Percentiles rank a stretch among this genome's conserved stretches.
Conservation (phyloP, 192 early-diverging fungal genomes). For the Geranomyces variabilis region DNA sequence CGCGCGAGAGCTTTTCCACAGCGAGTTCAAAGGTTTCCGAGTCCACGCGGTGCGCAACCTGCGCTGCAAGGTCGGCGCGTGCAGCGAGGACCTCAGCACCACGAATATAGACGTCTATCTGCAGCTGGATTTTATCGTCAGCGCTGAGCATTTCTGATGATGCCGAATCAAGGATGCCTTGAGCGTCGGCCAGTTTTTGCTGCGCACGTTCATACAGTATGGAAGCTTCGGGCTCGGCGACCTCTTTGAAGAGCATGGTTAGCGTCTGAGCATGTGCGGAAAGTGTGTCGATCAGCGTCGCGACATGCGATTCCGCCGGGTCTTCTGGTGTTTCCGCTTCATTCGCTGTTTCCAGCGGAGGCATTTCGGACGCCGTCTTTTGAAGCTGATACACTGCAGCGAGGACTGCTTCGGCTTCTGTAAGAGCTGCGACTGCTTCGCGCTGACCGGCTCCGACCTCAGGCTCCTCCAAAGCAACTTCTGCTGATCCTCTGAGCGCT, state of each 20-base stretch:
- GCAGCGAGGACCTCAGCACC: conserved; percentile 34
- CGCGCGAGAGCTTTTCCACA: conserved; percentile 19
- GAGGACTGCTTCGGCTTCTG: conserved; percentile 41
- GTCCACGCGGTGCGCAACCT: conserved; percentile 24
- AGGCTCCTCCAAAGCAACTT: conserved; percentile 51
- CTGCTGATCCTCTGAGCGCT: conserved; percentile 61
- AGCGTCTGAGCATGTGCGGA: conserved; percentile 40
- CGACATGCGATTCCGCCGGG: conserved; percentile 24
- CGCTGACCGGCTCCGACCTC: conserved; percentile 52
- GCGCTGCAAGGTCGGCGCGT: conserved; percentile 28
- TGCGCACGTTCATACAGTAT: conserved; percentile 25
- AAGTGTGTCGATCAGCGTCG: conserved; percentile 47
- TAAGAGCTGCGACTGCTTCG: conserved; percentile 38
- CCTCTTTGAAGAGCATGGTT: conserved; percentile 28
- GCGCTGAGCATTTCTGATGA: background rate
- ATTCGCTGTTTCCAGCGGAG: conserved; percentile 3
- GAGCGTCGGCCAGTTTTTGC: conserved; percentile 9
- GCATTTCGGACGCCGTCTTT: background rate
- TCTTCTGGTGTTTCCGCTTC: background rate
- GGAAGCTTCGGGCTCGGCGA: conserved; percentile 27
- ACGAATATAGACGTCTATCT: conserved; percentile 27
- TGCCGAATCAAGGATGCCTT: conserved; percentile 14
- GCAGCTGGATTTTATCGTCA: background rate
- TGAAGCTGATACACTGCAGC: conserved; percentile 32
- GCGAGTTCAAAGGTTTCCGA: conserved; percentile 29